Evolutionary conservation across 169 alveolate genomes (phyloP), one percentile per base, ranked within the genome.

Genomic region (Plasmodium gaboni): DNA sequence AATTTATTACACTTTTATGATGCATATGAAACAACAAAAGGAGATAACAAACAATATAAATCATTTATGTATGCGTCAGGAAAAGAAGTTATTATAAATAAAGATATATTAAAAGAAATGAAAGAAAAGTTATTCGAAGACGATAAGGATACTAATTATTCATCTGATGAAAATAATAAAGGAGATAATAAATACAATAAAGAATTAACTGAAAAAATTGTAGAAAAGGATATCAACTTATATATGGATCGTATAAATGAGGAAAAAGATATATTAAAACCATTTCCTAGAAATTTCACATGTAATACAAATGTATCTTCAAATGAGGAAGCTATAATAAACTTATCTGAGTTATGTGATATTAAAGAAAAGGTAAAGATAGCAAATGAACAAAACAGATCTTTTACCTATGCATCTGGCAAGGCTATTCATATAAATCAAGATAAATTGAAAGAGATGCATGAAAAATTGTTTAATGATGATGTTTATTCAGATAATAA

Each of bases 371-470:
- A 1, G 5, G 10, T 7, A 3, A 24, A 61, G 15, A 19, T 15
- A 17, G 2, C 22, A 3, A 61, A 61, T 19, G 44, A 19, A 8
- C 15, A 12, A 17, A 7, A 61, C 26, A 61, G 44, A 10, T 61
- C 70, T 2, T 67, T 67, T 67, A 70, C 65, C 2, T 70, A 70
- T 70, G 78, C 78, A 1, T 70, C 78, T 10, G 78, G 78, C 3
- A 70, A 50, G 24, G 67, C 22, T 10, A 64, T 44, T 48, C 48
- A n/a, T 2, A 70, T 70, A 48, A 70, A 70, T 48, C 12, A 70
- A 50, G 65, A 70, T 19, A 15, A 19, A 17, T 48, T 70, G 51
- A 50, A 70, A 48, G 65, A 70, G 51, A 70, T 70, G 65, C 48
- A 51, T 48, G 13, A 51, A 17, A 44, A 48, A 38, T 38, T 72